phyloP scores from a whole-genome alignment of 208 protist species.

The Herpetomonas tarakana region DNA sequence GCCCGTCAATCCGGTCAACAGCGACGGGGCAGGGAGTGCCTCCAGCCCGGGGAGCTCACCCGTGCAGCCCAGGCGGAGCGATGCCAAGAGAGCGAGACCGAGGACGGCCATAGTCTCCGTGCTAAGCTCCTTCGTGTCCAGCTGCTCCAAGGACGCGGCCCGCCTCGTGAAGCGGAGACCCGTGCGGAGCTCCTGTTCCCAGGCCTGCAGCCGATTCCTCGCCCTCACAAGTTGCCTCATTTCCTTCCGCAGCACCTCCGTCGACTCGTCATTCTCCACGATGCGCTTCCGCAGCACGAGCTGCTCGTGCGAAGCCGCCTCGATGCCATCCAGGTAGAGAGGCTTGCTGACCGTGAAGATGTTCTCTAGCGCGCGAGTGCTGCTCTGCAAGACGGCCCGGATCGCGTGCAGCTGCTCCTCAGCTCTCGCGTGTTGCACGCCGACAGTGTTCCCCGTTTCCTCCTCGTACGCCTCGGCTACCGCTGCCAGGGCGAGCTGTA shows the following conservation, averaged over 20 bases:
- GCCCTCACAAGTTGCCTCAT: slow-evolving; percentile 40
- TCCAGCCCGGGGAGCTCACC: neutral
- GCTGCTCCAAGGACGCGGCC: neutral
- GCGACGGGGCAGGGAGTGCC: neutral
- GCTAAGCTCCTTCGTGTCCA: neutral
- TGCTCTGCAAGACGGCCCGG: slow-evolving; percentile 1
- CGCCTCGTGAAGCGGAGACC: neutral
- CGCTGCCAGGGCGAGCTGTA: neutral
- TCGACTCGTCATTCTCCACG: slow-evolving; percentile 59
- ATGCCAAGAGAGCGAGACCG: neutral
- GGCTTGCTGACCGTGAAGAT: slow-evolving; percentile 23
- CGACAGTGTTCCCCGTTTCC: neutral
- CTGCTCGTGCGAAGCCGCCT: slow-evolving; percentile 12
- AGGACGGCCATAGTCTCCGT: neutral
- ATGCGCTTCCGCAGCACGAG: slow-evolving; percentile 17
- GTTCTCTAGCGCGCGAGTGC: slow-evolving; percentile 5
- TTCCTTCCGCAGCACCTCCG: slow-evolving; percentile 39
- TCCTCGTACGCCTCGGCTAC: neutral
- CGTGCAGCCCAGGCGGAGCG: neutral
- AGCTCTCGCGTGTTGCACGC: neutral
- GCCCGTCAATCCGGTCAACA: neutral
- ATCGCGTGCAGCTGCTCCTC: slow-evolving; percentile 5
- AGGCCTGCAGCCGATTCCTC: slow-evolving; percentile 24
- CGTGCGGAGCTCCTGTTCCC: slow-evolving; percentile 4
- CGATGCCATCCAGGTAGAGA: slow-evolving; percentile 13